A percentile compares a stretch with the other conserved stretches of the same genome.
These are phyloP conservation scores for Eimeria falciformis DNA, from an alignment of 169 alveolate species.

Conservation along the genomic window DNA sequence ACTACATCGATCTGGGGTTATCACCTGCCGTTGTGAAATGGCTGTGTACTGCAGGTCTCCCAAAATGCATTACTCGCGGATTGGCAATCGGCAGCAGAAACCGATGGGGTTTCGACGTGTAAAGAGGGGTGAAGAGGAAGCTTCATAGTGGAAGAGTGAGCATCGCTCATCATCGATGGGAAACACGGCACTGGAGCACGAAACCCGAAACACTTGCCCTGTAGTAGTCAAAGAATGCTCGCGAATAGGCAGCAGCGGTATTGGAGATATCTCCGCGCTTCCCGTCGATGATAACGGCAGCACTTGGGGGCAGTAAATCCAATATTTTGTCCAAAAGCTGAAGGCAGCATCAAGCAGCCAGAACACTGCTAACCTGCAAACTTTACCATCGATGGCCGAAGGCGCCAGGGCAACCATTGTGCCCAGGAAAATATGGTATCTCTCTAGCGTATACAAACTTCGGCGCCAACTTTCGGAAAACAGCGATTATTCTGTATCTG, in stretches of 20 bases:
- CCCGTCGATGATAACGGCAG: constrained; percentile 80
- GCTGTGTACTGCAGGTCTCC: too few relatives aligned
- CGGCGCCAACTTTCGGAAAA: too few relatives aligned
- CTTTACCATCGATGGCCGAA: too few relatives aligned
- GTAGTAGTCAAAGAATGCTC: constrained; percentile 63
- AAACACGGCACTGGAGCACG: not conserved
- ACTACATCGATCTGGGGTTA: not conserved
- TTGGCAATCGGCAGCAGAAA: too few relatives aligned
- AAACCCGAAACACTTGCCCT: not conserved
- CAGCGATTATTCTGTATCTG: too few relatives aligned
- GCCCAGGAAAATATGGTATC: too few relatives aligned
- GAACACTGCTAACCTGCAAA: too few relatives aligned
- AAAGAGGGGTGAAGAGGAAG: not conserved
- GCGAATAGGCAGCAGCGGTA: constrained; percentile 78
- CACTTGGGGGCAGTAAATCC: constrained; percentile 56
- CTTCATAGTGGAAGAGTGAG: not conserved
- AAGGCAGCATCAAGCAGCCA: not conserved
- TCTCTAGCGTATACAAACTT: too few relatives aligned
- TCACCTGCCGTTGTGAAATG: not conserved
- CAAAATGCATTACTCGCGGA: too few relatives aligned
- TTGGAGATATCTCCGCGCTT: constrained; percentile 83
- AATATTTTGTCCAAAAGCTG: not conserved
- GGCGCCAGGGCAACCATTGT: too few relatives aligned
- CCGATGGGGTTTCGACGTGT: not conserved
- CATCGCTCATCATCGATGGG: not conserved